Evolutionary conservation across 371 early-diverging fungal species (phyloP), one percentile per base, ranked within the genome.

Genomic region (Lichtheimia corymbifera): DNA sequence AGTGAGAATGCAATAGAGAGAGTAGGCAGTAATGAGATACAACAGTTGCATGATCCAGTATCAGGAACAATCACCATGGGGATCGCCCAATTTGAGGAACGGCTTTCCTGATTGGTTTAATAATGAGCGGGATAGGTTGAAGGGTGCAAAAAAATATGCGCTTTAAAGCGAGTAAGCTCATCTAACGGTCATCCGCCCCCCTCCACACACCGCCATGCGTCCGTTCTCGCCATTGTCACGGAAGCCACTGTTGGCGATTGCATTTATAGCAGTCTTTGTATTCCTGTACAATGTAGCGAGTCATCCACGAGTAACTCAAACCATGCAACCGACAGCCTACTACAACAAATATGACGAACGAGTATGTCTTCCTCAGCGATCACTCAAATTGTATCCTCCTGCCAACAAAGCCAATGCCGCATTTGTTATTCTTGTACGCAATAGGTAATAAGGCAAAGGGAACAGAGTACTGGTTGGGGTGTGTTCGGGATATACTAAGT

Each of bases 331-430:
- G 3, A 58, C 50, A n/a, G 76, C 82, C 27, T 81, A 77, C 56
- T 81, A 74, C 52, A 68, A 70, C 17, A 60, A 72, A 25, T 78
- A 81, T 49, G 82, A 81, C 65, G 79, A 76, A 44, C 55, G 55
- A 51, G 78, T 71, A 12, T 81, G 82, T 58, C 62, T 81, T 28
- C 82, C 82, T 13, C 72, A 81, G 40, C 68, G 64, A n/a, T 54
- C 61, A 5, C 57, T 81, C 18, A 56, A 62, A 17, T 66, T 59
- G 22, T 56, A 67, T 27, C 82, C 82, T 15, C 82, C 82, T 17
- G 52, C 56, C 6, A 63, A 68, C 25, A 78, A 74, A 58, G 82
- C 82, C 22, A 81, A 78, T 45, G 82, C 82, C 15, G 79, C 82
- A 3, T 68, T 81, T 62, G 78, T 81, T 14, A 72, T 76, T 50